Percentiles rank a stretch among this genome's conserved stretches.
These are phyloP conservation scores for Mycena galericulata DNA, from an alignment of 768 basidiomycete genomes.

Conservation along the genomic window DNA sequence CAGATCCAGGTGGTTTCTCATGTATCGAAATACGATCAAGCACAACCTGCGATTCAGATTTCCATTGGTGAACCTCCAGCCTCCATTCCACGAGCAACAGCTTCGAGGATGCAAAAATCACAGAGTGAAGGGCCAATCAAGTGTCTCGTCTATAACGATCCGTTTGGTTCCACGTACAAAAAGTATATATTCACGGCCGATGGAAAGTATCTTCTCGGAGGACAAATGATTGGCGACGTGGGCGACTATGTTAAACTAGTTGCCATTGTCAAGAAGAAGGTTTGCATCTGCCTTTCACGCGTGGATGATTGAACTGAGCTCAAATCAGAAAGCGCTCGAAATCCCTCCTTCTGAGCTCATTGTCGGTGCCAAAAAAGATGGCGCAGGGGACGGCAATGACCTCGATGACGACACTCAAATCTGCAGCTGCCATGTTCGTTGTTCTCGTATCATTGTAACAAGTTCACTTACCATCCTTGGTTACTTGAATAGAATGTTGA, in stretches of 20 bases:
- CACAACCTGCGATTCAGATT: slow-evolving; percentile 39
- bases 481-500: slow-evolving; percentile 64
- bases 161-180: slow-evolving; percentile 79
- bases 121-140: slow-evolving; percentile 56
- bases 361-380: slow-evolving; percentile 61
- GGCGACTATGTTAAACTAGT: slow-evolving; percentile 77
- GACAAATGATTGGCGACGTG: slow-evolving; percentile 85
- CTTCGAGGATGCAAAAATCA: slow-evolving; percentile 25
- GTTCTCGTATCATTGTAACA: neutral
- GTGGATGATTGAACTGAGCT: neutral
- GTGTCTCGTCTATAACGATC: slow-evolving; percentile 76
- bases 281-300: slow-evolving; percentile 27
- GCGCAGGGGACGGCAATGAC: slow-evolving; percentile 70
- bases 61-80: slow-evolving; percentile 23
- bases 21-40: slow-evolving; percentile 24
- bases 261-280: slow-evolving; percentile 78
- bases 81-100: neutral
- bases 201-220: slow-evolving; percentile 78
- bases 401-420: slow-evolving; percentile 80
- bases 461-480: neutral
- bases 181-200: slow-evolving; percentile 82
- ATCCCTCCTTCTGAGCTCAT: slow-evolving; percentile 76
- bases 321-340: slow-evolving; percentile 70
- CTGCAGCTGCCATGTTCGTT: slow-evolving; percentile 72
- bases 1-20: slow-evolving; percentile 34